phyloP scores from a whole-genome alignment of 495 filamentous ascomycete species.

The Astrothelium macrocarpum region DNA sequence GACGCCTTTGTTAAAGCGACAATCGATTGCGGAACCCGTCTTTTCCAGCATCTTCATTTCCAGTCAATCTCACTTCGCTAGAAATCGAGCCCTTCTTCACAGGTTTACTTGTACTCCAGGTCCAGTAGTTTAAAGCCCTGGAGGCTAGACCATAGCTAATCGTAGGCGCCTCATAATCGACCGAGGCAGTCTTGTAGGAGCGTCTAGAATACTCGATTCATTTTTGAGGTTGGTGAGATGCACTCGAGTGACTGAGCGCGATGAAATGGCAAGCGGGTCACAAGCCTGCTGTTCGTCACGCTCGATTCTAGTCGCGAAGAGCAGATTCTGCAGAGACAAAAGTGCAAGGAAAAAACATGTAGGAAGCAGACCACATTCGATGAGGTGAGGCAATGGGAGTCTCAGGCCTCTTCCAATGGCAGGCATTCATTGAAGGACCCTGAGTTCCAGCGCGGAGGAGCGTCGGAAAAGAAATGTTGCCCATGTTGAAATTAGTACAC shows the following conservation, averaged over 20 bases:
- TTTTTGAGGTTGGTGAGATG: too few species aligned
- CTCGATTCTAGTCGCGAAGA: too few species aligned
- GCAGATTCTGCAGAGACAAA: too few species aligned
- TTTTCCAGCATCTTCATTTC: background rate
- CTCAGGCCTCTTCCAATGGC: background rate
- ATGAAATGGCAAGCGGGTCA: too few species aligned
- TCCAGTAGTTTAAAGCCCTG: background rate
- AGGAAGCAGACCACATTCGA: background rate
- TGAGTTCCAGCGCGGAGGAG: background rate
- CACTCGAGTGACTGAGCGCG: too few species aligned
- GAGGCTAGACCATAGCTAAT: background rate
- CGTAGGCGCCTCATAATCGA: too few species aligned
- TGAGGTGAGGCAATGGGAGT: background rate
- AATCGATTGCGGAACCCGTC: constrained; percentile 18
- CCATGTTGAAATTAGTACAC: background rate
- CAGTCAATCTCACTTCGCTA: background rate
- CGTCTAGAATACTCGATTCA: too few species aligned
- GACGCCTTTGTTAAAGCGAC: constrained; percentile 23
- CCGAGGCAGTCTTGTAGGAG: too few species aligned
- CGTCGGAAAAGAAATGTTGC: background rate
- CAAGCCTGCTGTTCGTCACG: background rate
- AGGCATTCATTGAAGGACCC: too few species aligned
- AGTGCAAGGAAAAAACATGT: too few species aligned
- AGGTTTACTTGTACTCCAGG: background rate
- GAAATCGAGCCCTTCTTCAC: background rate